These are phyloP conservation scores for Tulasnella sp. DNA, from an alignment of 768 basidiomycete genomes.

Conservation along the genomic window DNA sequence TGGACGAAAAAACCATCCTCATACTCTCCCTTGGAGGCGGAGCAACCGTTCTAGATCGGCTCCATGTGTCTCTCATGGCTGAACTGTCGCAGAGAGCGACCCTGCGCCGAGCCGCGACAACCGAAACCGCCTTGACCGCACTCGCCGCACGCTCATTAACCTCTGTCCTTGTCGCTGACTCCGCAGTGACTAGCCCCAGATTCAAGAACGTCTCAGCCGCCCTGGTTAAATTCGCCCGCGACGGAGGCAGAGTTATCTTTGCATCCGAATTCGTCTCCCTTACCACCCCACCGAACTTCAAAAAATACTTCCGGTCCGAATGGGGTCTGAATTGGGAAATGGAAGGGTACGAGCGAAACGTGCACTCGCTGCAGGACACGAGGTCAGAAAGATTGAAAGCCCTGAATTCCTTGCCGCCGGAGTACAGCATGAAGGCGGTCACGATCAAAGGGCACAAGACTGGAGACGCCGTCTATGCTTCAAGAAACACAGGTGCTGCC, in stretches of 20 bases:
- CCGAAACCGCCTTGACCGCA: neutral
- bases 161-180: neutral
- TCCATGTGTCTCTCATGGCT: neutral
- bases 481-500: neutral
- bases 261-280: neutral
- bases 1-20: neutral
- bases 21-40: neutral
- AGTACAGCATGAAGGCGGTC: conserved; percentile 47
- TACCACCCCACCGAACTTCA: neutral
- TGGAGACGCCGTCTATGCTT: conserved; percentile 34
- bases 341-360: conserved; percentile 45
- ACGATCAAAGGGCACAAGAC: conserved; percentile 39
- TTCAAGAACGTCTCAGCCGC: neutral
- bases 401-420: neutral
- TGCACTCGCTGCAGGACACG: conserved; percentile 40
- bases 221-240: neutral
- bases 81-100: neutral
- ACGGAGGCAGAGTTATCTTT: neutral
- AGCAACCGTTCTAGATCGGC: neutral
- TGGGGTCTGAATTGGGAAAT: conserved; percentile 43
- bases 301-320: conserved; percentile 29
- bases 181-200: neutral
- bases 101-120: neutral
- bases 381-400: neutral
- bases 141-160: neutral